phyloP scores from a whole-genome alignment of 2,329 filamentous ascomycete genomes.

The Botrytis paeoniae region DNA sequence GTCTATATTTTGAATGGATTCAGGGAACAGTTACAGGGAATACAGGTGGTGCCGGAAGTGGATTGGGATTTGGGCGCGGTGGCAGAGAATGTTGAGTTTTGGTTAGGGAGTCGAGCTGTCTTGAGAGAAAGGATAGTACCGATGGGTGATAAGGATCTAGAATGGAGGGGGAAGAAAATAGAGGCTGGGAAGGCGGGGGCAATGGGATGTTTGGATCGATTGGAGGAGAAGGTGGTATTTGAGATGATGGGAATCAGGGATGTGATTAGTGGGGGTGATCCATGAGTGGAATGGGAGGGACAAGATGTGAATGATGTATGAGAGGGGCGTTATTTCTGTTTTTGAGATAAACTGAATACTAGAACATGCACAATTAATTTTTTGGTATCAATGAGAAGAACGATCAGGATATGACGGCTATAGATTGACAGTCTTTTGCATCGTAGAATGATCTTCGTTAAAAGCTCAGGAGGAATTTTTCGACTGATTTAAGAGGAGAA shows the following conservation, averaged over 20 bases:
- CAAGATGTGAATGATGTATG: neutral
- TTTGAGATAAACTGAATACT: conserved; percentile 4
- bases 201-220: conserved; percentile 44
- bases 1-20: conserved; percentile 68
- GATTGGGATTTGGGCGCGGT: conserved; percentile 71
- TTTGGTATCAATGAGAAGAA: conserved; percentile 12
- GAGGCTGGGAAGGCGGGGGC: conserved; percentile 22
- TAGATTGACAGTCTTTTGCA: neutral
- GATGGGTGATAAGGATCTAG: conserved; percentile 67
- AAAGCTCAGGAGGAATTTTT: neutral
- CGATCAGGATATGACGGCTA: neutral
- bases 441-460: neutral
- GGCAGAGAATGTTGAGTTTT: conserved; percentile 80
- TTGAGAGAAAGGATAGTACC: conserved; percentile 72
- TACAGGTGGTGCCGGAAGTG: conserved; percentile 69
- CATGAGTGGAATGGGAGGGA: conserved; percentile 10
- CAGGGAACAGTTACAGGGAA: conserved; percentile 55
- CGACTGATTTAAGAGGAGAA: neutral
- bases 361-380: conserved; percentile 6
- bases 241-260: conserved; percentile 51
- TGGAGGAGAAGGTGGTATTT: conserved; percentile 73
- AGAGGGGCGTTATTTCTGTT: conserved; percentile 13
- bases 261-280: conserved; percentile 31
- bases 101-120: conserved; percentile 66
- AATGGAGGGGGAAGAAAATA: conserved; percentile 49